A percentile compares a stretch with the other conserved stretches of the same genome.
These are phyloP conservation scores for Magnusiomyces ingens DNA, from an alignment of 1,139 yeast genomes.

Conservation along the genomic window DNA sequence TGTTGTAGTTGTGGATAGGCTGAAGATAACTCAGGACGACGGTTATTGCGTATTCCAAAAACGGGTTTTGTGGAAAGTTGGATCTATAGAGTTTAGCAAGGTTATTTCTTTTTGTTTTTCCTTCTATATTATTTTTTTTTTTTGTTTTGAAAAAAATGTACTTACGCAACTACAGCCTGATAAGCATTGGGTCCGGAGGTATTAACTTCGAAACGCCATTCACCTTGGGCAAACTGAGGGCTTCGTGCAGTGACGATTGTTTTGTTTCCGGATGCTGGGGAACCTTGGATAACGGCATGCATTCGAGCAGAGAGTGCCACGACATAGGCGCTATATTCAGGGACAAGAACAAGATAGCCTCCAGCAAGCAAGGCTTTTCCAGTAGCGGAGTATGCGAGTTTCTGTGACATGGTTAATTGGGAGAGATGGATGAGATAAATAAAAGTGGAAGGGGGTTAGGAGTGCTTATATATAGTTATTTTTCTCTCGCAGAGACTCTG, in stretches of 20 bases:
- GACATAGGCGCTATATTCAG: conserved; percentile 66
- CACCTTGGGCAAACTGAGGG: conserved; percentile 71
- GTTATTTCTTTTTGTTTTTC: neutral
- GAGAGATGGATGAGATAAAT: too few relatives aligned
- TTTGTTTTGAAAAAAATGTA: neutral
- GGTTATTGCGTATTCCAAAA: conserved; percentile 55
- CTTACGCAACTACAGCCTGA: conserved; percentile 13
- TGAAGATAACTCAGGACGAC: conserved; percentile 49
- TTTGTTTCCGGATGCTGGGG: neutral
- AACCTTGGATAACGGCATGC: conserved; percentile 55
- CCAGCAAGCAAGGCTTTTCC: conserved; percentile 94
- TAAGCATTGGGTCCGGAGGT: conserved; percentile 25
- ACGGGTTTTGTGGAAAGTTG: conserved; percentile 51
- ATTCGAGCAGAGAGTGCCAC: conserved; percentile 86
- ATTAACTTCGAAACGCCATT: conserved; percentile 51
- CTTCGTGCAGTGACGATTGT: conserved; percentile 47
- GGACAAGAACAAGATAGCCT: conserved; percentile 85
- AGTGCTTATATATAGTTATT: neutral
- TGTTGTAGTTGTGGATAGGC: conserved; percentile 26
- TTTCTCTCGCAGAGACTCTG: too few relatives aligned
- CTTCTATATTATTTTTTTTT: neutral
- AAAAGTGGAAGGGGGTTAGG: neutral
- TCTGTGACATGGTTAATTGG: too few relatives aligned
- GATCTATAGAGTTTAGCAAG: neutral
- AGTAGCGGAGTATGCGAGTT: conserved; percentile 68